A percentile compares a stretch with the other conserved stretches of the same genome.
These are phyloP conservation scores for Kockiozyma suomiensis DNA, from an alignment of 805 yeast genomes.

Conservation along the genomic window DNA sequence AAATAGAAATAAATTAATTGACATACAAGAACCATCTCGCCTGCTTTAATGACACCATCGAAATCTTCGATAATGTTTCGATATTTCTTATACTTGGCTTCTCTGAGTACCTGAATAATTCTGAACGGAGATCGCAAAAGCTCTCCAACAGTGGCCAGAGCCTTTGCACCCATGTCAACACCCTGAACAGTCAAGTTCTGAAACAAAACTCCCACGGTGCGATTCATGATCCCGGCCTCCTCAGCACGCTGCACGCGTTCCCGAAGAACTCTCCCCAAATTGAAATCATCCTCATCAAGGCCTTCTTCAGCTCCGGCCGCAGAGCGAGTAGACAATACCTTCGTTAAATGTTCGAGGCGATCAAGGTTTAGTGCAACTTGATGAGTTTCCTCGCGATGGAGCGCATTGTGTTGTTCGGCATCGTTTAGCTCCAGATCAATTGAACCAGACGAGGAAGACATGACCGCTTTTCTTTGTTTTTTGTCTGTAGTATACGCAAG, in stretches of 20 bases:
- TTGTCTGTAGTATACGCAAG: too few species aligned
- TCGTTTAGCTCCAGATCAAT: slow-evolving; percentile 9
- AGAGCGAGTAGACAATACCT: slow-evolving; percentile 36
- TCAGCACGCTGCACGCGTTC: slow-evolving; percentile 28
- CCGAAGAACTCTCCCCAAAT: slow-evolving; percentile 39
- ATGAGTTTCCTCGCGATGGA: neutral
- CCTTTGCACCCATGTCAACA: slow-evolving; percentile 51
- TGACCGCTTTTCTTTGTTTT: too few species aligned
- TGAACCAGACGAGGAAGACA: neutral
- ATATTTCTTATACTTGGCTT: neutral
- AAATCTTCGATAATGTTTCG: slow-evolving; percentile 43
- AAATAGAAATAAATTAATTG: neutral
- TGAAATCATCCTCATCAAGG: slow-evolving; percentile 40
- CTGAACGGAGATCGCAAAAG: slow-evolving; percentile 39
- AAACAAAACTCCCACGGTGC: slow-evolving; percentile 44
- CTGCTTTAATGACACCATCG: slow-evolving; percentile 62
- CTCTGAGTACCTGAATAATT: neutral
- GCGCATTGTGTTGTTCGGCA: neutral
- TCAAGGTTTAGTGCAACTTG: slow-evolving; percentile 9
- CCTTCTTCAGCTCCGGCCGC: slow-evolving; percentile 35
- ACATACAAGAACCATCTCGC: slow-evolving; percentile 61
- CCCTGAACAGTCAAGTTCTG: slow-evolving; percentile 49
- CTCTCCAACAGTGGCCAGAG: slow-evolving; percentile 52
- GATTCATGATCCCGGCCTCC: slow-evolving; percentile 43
- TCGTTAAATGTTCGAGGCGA: slow-evolving; percentile 34